Conservation (phyloP, 345 rosid species). For the Ricinus communis region DNA sequence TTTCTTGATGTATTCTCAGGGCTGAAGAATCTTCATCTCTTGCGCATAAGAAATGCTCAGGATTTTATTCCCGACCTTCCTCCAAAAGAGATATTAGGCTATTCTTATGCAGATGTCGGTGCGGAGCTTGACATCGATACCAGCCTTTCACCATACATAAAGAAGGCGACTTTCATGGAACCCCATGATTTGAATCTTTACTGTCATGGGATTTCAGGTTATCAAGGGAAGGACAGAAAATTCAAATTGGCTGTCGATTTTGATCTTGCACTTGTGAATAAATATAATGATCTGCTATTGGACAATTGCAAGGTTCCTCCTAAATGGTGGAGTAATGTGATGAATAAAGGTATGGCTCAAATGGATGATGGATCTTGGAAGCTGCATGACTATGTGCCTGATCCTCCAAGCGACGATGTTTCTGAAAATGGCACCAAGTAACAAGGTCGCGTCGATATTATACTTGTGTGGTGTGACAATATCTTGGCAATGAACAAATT, state of each 20-base stretch:
- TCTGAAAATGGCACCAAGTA: neutral
- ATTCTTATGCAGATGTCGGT: conserved; percentile 14
- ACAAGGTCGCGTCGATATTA: too few species aligned
- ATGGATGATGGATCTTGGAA: conserved; percentile 6
- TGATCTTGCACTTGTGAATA: neutral
- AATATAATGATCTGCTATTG: neutral
- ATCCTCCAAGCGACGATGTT: neutral
- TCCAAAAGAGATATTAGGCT: neutral
- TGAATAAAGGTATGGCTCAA: neutral
- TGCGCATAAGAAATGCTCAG: conserved; percentile 3
- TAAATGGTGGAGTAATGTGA: neutral
- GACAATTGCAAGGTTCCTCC: neutral
- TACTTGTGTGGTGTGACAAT: too few species aligned
- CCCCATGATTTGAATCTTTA: conserved; percentile 23
- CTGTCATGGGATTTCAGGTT: conserved; percentile 26
- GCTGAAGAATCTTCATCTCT: conserved; percentile 7
- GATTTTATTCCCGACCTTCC: conserved; percentile 19
- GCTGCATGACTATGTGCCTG: conserved; percentile 10
- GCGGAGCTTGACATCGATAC: conserved; percentile 13
- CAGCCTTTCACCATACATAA: conserved; percentile 9
- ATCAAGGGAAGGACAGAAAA: conserved; percentile 5
- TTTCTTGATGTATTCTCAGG: conserved; percentile 3
- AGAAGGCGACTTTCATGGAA: neutral
- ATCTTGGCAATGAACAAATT: too few species aligned
- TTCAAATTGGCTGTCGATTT: conserved; percentile 12